phyloP scores from a whole-genome alignment of 108 stramenopile species.

The Aurantiochytrium sp. region DNA sequence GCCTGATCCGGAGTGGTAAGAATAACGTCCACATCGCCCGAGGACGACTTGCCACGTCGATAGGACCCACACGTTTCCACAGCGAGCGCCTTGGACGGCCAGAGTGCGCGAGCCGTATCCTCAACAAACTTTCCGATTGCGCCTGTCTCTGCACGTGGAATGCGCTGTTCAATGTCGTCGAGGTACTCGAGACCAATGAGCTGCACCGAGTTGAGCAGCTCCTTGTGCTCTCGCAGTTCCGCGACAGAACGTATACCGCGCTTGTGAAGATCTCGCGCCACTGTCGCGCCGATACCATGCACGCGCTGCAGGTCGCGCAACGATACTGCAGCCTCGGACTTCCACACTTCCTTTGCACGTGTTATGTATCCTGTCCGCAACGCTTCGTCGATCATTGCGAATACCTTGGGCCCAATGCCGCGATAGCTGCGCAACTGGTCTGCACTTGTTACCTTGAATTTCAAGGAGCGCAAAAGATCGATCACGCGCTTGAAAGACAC shows the following conservation, averaged over 20 bases:
- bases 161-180: constrained; percentile 9
- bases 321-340: not conserved
- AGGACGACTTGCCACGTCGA: not conserved
- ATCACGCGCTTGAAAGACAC: not conserved
- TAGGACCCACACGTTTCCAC: not conserved
- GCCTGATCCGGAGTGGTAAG: not conserved
- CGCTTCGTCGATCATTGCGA: not conserved
- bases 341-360: not conserved
- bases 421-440: not conserved
- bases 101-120: not conserved
- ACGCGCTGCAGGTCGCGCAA: not conserved
- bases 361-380: not conserved
- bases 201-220: not conserved
- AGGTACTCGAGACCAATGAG: not conserved
- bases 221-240: not conserved
- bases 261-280: not conserved
- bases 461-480: not conserved
- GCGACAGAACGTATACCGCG: not conserved
- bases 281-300: not conserved
- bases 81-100: not conserved
- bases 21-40: not conserved
- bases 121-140: not conserved
- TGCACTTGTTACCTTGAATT: not conserved
- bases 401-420: not conserved
- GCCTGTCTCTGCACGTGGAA: not conserved